Conservation (phyloP, 768 basidiomycete species). For the Tricholoma sp. region DNA sequence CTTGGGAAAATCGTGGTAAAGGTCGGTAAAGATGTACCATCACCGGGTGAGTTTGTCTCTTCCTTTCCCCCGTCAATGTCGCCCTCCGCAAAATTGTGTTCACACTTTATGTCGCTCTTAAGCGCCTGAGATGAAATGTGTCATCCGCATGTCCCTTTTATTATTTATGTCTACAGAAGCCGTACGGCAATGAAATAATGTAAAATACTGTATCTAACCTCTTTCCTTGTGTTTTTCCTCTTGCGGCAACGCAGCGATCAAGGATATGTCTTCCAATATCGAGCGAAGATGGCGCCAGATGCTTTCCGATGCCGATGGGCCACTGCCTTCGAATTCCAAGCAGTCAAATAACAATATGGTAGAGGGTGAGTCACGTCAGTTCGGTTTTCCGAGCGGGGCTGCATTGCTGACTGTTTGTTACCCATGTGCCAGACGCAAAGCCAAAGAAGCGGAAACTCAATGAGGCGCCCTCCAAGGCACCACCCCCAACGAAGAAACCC, state of each 20-base stretch:
- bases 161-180: conserved; percentile 22
- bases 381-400: conserved; percentile 20
- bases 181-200: conserved; percentile 30
- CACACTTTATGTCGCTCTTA: conserved; percentile 12
- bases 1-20: conserved; percentile 77
- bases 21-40: conserved; percentile 69
- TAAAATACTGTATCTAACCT: conserved; percentile 67
- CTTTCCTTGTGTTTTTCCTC: conserved; percentile 34
- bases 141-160: conserved; percentile 5
- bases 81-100: conserved; percentile 1
- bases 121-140: conserved; percentile 14
- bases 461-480: conserved; percentile 44
- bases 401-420: conserved; percentile 14
- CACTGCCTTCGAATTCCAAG: conserved; percentile 27
- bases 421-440: conserved; percentile 40
- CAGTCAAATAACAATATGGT: conserved; percentile 34
- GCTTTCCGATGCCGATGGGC: conserved; percentile 37
- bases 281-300: conserved; percentile 78
- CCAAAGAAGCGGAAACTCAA: conserved; percentile 71
- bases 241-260: conserved; percentile 63
- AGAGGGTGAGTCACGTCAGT: conserved; percentile 75
- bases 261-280: conserved; percentile 89
- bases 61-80: conserved; percentile 9
- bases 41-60: conserved; percentile 65
- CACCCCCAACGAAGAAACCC: conserved; percentile 62